phyloP scores from a whole-genome alignment of 1,139 yeast genomes.

The Yamadazyma conglobata region DNA sequence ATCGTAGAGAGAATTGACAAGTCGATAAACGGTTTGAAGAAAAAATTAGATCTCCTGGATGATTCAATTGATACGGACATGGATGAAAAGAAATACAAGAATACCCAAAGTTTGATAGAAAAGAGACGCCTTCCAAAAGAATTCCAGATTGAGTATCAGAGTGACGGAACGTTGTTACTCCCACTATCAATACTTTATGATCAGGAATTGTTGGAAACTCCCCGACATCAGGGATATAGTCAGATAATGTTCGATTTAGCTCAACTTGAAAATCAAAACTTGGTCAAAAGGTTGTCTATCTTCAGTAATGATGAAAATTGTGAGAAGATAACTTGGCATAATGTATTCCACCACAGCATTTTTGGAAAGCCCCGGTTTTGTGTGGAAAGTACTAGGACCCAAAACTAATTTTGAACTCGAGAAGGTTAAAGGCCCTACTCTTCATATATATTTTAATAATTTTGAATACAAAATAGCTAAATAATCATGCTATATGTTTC shows the following conservation, averaged over 20 bases:
- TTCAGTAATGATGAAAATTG: constrained; percentile 27
- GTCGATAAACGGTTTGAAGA: too few species aligned
- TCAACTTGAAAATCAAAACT: constrained; percentile 1
- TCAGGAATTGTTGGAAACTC: constrained; percentile 13
- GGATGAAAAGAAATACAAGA: constrained; percentile 8
- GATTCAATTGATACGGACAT: constrained; percentile 9
- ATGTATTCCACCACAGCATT: constrained; percentile 45
- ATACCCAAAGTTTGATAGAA: constrained; percentile 7
- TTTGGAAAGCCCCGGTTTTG: constrained; percentile 49
- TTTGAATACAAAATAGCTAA: too few species aligned
- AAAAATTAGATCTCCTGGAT: too few species aligned
- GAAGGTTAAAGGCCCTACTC: neutral
- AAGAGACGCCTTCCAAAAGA: constrained; percentile 7
- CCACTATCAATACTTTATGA: constrained; percentile 28
- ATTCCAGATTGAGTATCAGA: constrained; percentile 4
- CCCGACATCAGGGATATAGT: constrained; percentile 23
- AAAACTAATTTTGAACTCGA: constrained; percentile 1
- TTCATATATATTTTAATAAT: too few species aligned
- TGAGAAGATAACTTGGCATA: constrained; percentile 49
- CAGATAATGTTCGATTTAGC: constrained; percentile 18
- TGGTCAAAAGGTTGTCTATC: constrained; percentile 14
- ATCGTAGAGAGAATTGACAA: constrained; percentile 6
- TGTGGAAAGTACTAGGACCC: too few species aligned
- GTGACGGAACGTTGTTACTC: constrained; percentile 13
- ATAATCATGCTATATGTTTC: too few species aligned